Evolutionary conservation across 805 yeast genomes (phyloP).

Genomic region (Grigorovia jiainica): DNA sequence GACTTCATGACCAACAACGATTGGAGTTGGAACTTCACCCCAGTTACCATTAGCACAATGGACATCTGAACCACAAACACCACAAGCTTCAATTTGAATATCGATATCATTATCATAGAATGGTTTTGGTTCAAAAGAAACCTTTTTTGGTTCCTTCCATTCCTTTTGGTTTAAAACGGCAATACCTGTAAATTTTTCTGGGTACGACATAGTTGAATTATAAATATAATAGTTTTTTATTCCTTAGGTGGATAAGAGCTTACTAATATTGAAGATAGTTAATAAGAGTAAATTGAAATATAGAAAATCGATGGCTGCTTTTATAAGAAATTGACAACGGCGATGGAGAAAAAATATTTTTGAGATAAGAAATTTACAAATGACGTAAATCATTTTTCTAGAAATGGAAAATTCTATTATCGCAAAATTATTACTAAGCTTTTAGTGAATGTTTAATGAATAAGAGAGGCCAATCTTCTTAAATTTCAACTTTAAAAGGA

Average conservation of each 20-base stretch:
- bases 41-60: constrained; percentile 20
- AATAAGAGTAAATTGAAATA: neutral
- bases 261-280: neutral
- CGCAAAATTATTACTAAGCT: no score
- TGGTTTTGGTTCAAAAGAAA: constrained; percentile 40
- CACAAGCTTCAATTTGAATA: constrained; percentile 51
- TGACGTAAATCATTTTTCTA: no score
- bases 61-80: constrained; percentile 56
- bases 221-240: neutral
- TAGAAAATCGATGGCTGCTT: neutral
- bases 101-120: constrained; percentile 41
- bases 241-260: neutral
- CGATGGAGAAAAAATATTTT: neutral
- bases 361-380: no score
- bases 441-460: no score
- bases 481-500: no score
- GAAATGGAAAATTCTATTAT: no score
- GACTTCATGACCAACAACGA: constrained; percentile 62
- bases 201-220: constrained; percentile 4
- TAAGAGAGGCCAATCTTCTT: no score
- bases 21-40: constrained; percentile 29
- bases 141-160: constrained; percentile 48
- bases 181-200: constrained; percentile 50
- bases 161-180: constrained; percentile 41
- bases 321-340: neutral